Evolutionary conservation across 148 eudicot genomes (phyloP).

Genomic region (Vaccinium myrtillus): DNA sequence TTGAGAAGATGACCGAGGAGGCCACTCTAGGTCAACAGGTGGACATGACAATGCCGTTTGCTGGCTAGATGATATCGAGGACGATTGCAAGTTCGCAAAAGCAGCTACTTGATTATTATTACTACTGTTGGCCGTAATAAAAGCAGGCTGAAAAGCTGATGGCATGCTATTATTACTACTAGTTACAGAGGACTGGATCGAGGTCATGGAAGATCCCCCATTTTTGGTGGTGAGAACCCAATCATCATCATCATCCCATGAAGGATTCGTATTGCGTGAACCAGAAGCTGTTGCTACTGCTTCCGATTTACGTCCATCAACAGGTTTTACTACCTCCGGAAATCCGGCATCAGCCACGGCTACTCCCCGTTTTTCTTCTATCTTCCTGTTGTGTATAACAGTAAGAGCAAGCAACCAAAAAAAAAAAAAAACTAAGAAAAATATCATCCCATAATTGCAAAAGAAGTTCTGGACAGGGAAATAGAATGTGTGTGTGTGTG

Average conservation of each 20-base stretch:
- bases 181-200: conserved; percentile 30
- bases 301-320: conserved; percentile 28
- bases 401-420: conserved; percentile 9
- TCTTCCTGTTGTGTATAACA: conserved; percentile 47
- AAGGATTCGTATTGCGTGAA: conserved; percentile 42
- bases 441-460: not conserved
- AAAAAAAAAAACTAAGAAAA: not conserved
- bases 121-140: not conserved
- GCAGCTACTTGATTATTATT: conserved; percentile 11
- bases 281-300: conserved; percentile 34
- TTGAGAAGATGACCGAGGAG: conserved; percentile 62
- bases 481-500: not conserved
- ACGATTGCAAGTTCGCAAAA: conserved; percentile 25
- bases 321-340: conserved; percentile 49
- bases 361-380: conserved; percentile 93
- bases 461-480: not conserved
- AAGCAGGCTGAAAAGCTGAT: conserved; percentile 34
- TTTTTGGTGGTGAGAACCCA: conserved; percentile 51
- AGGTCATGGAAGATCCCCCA: conserved; percentile 23
- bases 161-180: conserved; percentile 8
- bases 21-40: conserved; percentile 88
- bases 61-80: conserved; percentile 40
- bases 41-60: conserved; percentile 54
- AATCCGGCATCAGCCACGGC: conserved; percentile 63
- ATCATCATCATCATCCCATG: conserved; percentile 98